Evolutionary conservation across 1,284 basidiomycete species (phyloP).

Genomic region (Irpex sp.): DNA sequence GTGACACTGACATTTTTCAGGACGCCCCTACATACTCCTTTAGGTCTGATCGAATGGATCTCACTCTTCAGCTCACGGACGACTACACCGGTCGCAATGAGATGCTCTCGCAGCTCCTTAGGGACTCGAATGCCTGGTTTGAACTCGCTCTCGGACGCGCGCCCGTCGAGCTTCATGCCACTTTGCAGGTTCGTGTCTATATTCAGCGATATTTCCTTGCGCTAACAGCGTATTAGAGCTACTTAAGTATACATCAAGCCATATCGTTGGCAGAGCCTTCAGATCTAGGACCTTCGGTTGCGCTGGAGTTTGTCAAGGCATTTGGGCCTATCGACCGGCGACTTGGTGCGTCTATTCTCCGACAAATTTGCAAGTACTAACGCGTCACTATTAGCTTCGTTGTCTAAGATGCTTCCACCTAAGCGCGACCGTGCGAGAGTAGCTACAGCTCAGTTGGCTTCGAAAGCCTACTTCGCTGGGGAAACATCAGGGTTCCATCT

Average conservation of each 20-base stretch:
- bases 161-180: constrained; percentile 90
- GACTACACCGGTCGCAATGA: constrained; percentile 85
- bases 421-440: constrained; percentile 76
- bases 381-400: constrained; percentile 44
- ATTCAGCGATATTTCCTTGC: constrained; percentile 3
- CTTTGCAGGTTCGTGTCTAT: constrained; percentile 65
- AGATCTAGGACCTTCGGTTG: constrained; percentile 88
- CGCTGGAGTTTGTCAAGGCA: constrained; percentile 79
- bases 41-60: constrained; percentile 70
- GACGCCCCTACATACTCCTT: constrained; percentile 89
- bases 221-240: constrained; percentile 53
- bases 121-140: constrained; percentile 80
- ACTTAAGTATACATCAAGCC: constrained; percentile 73
- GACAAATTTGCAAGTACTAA: neutral
- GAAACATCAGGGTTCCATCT: constrained; percentile 82
- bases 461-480: constrained; percentile 83
- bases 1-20: constrained; percentile 34
- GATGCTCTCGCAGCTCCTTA: constrained; percentile 74
- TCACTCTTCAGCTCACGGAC: constrained; percentile 84
- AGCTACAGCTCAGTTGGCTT: constrained; percentile 77
- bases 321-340: constrained; percentile 80
- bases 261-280: constrained; percentile 66
- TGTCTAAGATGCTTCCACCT: constrained; percentile 53
- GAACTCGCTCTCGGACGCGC: constrained; percentile 82
- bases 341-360: constrained; percentile 46